These are phyloP conservation scores for Cystobasidium sp. DNA, from an alignment of 1,284 basidiomycete genomes.

Conservation along the genomic window DNA sequence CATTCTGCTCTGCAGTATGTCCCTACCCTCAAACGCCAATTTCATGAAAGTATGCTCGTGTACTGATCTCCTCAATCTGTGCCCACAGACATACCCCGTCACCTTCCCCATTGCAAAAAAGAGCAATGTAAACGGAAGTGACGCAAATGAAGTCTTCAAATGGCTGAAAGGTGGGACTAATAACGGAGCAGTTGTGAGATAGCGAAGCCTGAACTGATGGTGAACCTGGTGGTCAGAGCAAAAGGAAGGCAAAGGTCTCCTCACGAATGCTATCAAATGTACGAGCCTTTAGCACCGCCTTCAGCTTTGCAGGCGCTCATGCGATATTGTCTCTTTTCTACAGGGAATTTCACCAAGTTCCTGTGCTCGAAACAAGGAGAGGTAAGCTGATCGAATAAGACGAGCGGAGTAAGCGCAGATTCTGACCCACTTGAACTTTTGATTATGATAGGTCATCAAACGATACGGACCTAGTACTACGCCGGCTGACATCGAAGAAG, in stretches of 20 bases:
- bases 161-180: conserved; percentile 56
- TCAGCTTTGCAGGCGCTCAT: no score
- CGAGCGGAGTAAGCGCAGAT: no score
- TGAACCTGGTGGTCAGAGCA: conserved; percentile 38
- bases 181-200: no score
- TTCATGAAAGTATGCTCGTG: background rate
- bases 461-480: conserved; percentile 44
- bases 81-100: conserved; percentile 50
- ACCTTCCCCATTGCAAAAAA: conserved; percentile 53
- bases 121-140: conserved; percentile 58
- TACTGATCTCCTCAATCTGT: background rate
- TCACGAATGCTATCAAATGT: conserved; percentile 46
- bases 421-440: no score
- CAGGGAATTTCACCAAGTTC: conserved; percentile 36
- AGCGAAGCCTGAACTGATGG: background rate
- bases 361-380: conserved; percentile 24
- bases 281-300: no score
- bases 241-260: conserved; percentile 25
- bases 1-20: conserved; percentile 47
- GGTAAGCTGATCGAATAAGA: no score
- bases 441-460: conserved; percentile 33
- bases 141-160: conserved; percentile 57
- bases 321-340: no score
- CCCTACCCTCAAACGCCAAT: no score
- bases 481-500: conserved; percentile 48